Evolutionary conservation across 2,329 filamentous ascomycete species (phyloP), one percentile per base, ranked within the genome.

Genomic region (Aspergillus caelatus): DNA sequence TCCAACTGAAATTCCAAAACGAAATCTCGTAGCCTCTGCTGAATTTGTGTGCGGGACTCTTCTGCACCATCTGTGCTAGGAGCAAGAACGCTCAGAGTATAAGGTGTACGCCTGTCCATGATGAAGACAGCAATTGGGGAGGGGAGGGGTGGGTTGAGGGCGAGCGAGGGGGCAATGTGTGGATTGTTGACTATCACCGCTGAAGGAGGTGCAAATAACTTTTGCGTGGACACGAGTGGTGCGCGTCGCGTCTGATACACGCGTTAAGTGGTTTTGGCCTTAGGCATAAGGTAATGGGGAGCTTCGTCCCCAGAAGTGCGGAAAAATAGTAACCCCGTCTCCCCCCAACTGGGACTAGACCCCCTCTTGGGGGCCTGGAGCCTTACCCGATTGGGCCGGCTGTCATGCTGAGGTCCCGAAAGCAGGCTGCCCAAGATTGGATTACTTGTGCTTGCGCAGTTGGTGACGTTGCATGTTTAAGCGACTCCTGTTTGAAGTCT

Each of bases 1-100:
- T 97, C 94, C 48, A 98, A 87, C 74, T 94, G 89, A 76, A 97
- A 99, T 70, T 94, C 92, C 62, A 98, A 88, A 68, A 99, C 90
- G 78, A 99, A 99, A 65, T 93, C 90, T 74, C 95, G 89, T 65
- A 99, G 86, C 75, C 92, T 89, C 63, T 87, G 86, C 77, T 95
- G 92, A 57, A 94, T 84, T 74, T 92, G 88, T 30, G 87, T 84
- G 63, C 90, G 86, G 62, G 86, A 89, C 74, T 94, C 91, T 68
- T 89, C 86, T 64, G 83, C 85, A 46, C 88, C 86, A 71, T 88
- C 87, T 66, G 85, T 85, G 69, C 85, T 88, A 62, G 89, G 85
- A 70, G 88, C 88, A 71, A 92, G 93, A 66, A 97, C 89, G 74
- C 90, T 94, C 71, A 94, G 84, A 5, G 93, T 90, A 79, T 94